A percentile compares a stretch with the other conserved stretches of the same genome.
Conservation (phyloP, 176 grass and related monocot species). For the Tillandsia fasciculata region DNA sequence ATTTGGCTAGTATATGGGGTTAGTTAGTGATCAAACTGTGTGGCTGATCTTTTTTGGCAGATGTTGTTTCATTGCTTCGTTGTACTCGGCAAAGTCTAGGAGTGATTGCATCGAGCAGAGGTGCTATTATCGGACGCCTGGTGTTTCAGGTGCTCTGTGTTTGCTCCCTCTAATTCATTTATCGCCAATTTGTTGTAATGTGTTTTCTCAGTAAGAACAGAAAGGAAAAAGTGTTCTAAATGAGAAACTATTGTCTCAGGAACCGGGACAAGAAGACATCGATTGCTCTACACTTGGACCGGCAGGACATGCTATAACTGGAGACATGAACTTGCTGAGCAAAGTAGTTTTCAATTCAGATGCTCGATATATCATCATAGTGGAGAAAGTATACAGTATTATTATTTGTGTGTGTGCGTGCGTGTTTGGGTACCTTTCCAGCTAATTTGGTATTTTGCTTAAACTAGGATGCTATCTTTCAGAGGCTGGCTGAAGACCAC, state of each 20-base stretch:
- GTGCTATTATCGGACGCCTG: conserved; percentile 60
- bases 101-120: conserved; percentile 82
- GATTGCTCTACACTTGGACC: conserved; percentile 79
- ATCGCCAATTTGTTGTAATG: not conserved
- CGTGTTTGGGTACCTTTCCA: not conserved
- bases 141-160: conserved; percentile 42
- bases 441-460: conserved; percentile 7
- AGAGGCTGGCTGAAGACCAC: conserved; percentile 86
- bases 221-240: not conserved
- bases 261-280: conserved; percentile 41
- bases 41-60: conserved; percentile 21
- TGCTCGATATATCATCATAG: conserved; percentile 64
- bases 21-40: not conserved
- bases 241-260: conserved; percentile 32
- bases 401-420: not conserved
- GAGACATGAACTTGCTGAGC: conserved; percentile 54
- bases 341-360: conserved; percentile 64
- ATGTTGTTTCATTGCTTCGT: conserved; percentile 75
- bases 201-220: not conserved
- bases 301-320: conserved; percentile 66
- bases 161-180: not conserved
- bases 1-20: not conserved
- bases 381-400: conserved; percentile 63
- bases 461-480: conserved; percentile 90
- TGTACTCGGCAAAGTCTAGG: conserved; percentile 91